Conservation (phyloP, 441 rosid species). For the Pelargonium myrrhifolium region DNA sequence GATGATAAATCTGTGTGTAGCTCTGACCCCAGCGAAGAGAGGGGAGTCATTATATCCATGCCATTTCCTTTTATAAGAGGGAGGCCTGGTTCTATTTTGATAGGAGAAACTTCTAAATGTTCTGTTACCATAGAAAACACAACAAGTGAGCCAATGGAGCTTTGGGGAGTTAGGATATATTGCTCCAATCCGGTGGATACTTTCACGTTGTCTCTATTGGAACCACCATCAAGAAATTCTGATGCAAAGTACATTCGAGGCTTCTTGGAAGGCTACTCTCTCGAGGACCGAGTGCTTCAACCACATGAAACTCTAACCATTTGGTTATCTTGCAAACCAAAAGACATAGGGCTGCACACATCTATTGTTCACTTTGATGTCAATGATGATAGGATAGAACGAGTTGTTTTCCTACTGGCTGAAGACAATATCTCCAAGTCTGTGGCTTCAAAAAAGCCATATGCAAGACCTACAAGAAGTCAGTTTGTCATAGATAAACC, state of each 20-base stretch:
- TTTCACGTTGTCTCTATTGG: constrained; percentile 41
- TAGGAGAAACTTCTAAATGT: constrained; percentile 37
- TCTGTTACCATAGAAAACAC: constrained; percentile 38
- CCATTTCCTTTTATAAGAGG: constrained; percentile 44
- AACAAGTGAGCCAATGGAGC: constrained; percentile 37
- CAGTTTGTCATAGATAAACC: constrained; percentile 24
- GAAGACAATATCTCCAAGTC: constrained; percentile 53
- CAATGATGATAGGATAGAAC: constrained; percentile 40
- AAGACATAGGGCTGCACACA: constrained; percentile 49
- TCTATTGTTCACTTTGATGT: constrained; percentile 42
- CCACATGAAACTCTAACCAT: constrained; percentile 33
- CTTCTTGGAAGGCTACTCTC: constrained; percentile 31
- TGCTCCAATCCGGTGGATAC: constrained; percentile 43
- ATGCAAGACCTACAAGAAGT: constrained; percentile 28
- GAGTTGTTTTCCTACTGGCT: constrained; percentile 43
- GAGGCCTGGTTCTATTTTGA: constrained; percentile 37
- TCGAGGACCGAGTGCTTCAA: constrained; percentile 53
- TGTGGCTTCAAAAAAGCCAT: constrained; percentile 34
- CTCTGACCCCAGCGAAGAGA: constrained; percentile 33
- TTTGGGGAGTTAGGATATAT: constrained; percentile 45
- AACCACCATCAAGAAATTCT: constrained; percentile 34
- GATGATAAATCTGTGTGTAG: constrained; percentile 34
- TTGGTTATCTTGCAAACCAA: constrained; percentile 58
- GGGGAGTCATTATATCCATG: constrained; percentile 33
- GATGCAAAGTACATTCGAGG: constrained; percentile 17